phyloP scores from a whole-genome alignment of 2,329 filamentous ascomycete species.

The Aspergillus vadensis region DNA sequence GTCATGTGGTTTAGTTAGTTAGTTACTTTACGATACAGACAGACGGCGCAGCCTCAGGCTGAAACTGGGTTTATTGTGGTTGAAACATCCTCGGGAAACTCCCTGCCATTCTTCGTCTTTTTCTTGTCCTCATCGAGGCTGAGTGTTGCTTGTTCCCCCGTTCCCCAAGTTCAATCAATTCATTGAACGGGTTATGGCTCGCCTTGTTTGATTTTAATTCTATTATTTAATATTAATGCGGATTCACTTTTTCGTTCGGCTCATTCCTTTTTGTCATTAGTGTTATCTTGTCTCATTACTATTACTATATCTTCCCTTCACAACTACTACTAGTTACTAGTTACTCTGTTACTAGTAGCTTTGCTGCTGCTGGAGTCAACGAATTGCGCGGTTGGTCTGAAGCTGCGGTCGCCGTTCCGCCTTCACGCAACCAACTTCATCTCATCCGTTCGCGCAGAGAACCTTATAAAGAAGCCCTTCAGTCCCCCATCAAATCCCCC shows the following conservation, averaged over 20 bases:
- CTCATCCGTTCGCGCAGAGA: conserved; percentile 45
- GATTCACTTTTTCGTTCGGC: too few relatives aligned
- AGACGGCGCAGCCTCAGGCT: background rate
- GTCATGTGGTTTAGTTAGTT: background rate
- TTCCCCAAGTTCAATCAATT: background rate
- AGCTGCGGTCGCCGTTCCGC: conserved; percentile 34
- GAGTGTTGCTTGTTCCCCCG: background rate
- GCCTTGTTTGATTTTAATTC: too few relatives aligned
- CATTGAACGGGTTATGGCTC: too few relatives aligned
- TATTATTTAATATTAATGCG: too few relatives aligned
- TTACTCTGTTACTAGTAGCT: background rate
- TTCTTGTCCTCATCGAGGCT: too few relatives aligned
- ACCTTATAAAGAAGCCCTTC: conserved; percentile 41
- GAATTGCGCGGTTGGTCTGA: conserved; percentile 38
- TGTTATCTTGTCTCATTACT: background rate
- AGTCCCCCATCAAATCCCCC: conserved; percentile 43
- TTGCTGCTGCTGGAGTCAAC: background rate
- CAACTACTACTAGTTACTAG: too few relatives aligned
- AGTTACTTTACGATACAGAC: background rate
- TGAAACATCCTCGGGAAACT: too few relatives aligned
- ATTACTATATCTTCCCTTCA: background rate
- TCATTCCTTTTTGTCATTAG: background rate
- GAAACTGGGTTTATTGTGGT: too few relatives aligned
- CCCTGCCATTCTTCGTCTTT: background rate
- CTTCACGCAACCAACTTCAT: conserved; percentile 39